A percentile compares a stretch with the other conserved stretches of the same genome.
Conservation (phyloP, 176 grass and related monocot species). For the Ananas comosus region DNA sequence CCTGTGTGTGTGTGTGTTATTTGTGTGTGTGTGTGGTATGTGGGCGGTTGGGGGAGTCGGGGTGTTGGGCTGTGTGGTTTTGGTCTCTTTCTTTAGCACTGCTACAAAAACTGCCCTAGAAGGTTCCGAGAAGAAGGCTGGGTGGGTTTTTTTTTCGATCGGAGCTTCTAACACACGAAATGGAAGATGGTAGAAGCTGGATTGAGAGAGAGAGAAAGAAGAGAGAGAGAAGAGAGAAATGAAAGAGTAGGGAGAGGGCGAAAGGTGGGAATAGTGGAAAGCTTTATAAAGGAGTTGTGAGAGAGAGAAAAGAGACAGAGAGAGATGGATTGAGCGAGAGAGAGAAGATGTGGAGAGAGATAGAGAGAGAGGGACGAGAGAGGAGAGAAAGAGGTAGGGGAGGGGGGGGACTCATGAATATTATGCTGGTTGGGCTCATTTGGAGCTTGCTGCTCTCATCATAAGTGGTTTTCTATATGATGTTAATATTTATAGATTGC, state of each 20-base stretch:
- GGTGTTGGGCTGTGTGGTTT: not conserved
- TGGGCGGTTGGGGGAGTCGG: not conserved
- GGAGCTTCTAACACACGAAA: constrained; percentile 3
- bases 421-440: constrained; percentile 29
- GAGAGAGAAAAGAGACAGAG: not conserved
- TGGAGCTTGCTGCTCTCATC: constrained; percentile 25
- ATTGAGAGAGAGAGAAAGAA: not conserved
- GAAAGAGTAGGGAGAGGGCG: not conserved
- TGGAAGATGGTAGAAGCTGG: constrained; percentile 11
- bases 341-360: constrained; percentile 5
- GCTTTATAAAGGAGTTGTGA: not conserved
- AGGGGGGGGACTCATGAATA: constrained; percentile 18
- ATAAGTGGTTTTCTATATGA: not conserved
- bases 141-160: not conserved
- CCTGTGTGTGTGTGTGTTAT: not conserved
- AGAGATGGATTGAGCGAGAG: not conserved
- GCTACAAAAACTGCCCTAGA: constrained; percentile 6
- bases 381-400: too few species aligned
- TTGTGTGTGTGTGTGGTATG: not conserved
- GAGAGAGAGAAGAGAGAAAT: not conserved
- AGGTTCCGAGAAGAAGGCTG: constrained; percentile 12
- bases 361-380: not conserved
- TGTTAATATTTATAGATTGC: not conserved
- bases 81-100: not conserved
- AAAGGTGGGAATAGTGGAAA: not conserved